Base-by-base conservation (phyloP, 495 filamentous ascomycete species). In the Penicillium odoratum region DNA sequence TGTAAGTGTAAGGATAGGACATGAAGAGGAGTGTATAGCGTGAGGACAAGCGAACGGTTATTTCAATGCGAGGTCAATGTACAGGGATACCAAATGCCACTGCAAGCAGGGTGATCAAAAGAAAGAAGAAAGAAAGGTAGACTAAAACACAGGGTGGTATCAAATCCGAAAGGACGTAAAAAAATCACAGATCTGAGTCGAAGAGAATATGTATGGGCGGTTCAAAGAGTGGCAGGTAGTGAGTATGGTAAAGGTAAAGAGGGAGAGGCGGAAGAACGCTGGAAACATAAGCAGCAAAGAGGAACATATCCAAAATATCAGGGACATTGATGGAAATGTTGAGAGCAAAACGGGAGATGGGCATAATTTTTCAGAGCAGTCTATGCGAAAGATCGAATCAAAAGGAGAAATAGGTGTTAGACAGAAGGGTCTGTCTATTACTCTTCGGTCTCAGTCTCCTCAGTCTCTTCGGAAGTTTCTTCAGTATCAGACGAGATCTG, bases 151-250 rank as follows among this genome's bases (percentile, higher is more conserved):
- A 43, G 58, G 56, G 61, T 70, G 68, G 65, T 70, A 69, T 69
- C 67, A 69, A 67, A 68, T 68, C 67, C 64, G 59, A 68, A 61
- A 65, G 60, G 44, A 67, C 55, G 52, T 56, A 53, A 63, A 56
- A 63, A 59, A 62, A 60, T 60, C 60, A 63, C 59, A 62, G 58
- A 62, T 60, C 56, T 50, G 40, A 42, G 53, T 45, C 28, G 42
- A 56, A 58, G 54, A 48, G 47, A 60, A 46, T 53, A 62, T 65
- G 60, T 68, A 57, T 55, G 53, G 48, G 34, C 34, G 48, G 44
- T 50, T 44, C 54, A 56, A 61, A 53, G 59, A 60, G 53, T 45
- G 54, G 43, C 25, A 43, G 30, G 29, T 25, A 16, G 21, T 30
- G 36, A 48, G 30, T 40, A 36, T 11, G 33, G 44, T 36, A 13